Base-by-base conservation (phyloP, 164 flowering plant species). In the Warburgia ugandensis region DNA sequence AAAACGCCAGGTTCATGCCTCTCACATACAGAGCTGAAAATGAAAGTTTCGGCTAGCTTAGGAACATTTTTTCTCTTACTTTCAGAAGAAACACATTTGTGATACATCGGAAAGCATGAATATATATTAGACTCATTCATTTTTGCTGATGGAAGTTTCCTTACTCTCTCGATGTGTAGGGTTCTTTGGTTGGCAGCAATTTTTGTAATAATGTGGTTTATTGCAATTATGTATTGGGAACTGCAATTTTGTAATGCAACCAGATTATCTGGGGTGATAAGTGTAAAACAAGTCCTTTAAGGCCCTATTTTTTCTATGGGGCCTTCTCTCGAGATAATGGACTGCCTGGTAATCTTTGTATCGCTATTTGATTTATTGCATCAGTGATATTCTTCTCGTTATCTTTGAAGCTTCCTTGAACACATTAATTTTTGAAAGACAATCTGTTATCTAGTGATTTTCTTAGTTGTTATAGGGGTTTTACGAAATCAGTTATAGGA, bases 151-250 rank as follows among this genome's bases (percentile, higher is more conserved):
- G 43, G 51, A 27, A 37, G 50, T 69, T 71, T 61, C 66, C 60
- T 68, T 61, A 67, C 57, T 55, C 13, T 58, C 28, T 45, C 3
- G 33, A 52, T 53, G 68, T 67, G 62, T 71, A 63, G 63, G 71
- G 61, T 68, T 63, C 56, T 69, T 74, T 72, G 43, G 65, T 56
- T 19, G 47, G 54, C 44, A 48, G 50, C 56, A 57, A 64, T 58
- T 70, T 59, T 72, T 76, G 73, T 66, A 68, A 76, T 70, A 68
- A 74, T 66, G 35, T 52, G 59, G 47, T 39, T 31, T 51, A 28
- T 43, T 58, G 29, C 26, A 38, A 55, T 44, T 39, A 37, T 51
- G 61, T 50, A 55, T 25, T 39, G 22, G 39, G 36, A 41, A 22
- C 35, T 39, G 46, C 12, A 49, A 23, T 13, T 56, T 56, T 62